A percentile compares a stretch with the other conserved stretches of the same genome.
phyloP scores from a whole-genome alignment of 2,329 filamentous ascomycete species.

The Ceratocystis cacaofunesta region DNA sequence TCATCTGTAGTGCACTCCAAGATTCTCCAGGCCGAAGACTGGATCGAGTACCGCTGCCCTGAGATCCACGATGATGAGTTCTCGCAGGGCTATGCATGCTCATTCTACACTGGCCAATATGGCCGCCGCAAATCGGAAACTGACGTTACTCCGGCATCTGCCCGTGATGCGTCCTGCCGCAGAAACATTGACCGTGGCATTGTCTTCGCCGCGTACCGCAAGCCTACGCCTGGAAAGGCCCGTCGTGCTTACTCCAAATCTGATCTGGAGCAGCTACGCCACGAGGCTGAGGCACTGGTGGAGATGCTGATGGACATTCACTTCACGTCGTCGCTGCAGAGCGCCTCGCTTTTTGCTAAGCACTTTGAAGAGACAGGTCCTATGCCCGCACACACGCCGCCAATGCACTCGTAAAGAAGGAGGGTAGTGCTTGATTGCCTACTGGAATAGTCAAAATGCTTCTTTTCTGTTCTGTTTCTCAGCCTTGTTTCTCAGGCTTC shows the following conservation, averaged over 20 bases:
- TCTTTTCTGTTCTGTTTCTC: not conserved
- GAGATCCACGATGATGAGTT: slow-evolving; percentile 31
- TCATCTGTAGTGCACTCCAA: slow-evolving; percentile 35
- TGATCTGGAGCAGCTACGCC: slow-evolving; percentile 33
- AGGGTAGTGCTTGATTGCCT: not conserved
- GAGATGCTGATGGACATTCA: slow-evolving; percentile 39
- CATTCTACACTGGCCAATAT: slow-evolving; percentile 35
- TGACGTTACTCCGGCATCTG: slow-evolving; percentile 14
- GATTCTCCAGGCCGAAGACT: slow-evolving; percentile 34
- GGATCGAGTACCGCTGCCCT: slow-evolving; percentile 38
- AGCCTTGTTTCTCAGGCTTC: not conserved
- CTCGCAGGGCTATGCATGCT: slow-evolving; percentile 37
- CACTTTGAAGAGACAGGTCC: slow-evolving; percentile 28
- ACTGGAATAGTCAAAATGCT: not conserved
- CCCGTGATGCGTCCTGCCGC: not conserved
- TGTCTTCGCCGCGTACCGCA: slow-evolving; percentile 41
- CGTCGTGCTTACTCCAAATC: slow-evolving; percentile 24
- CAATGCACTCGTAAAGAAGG: slow-evolving; percentile 9
- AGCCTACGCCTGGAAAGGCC: slow-evolving; percentile 28
- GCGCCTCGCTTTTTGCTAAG: slow-evolving; percentile 20
- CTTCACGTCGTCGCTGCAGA: slow-evolving; percentile 21
- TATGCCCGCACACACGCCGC: slow-evolving; percentile 23
- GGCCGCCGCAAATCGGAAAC: slow-evolving; percentile 19
- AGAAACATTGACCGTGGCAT: slow-evolving; percentile 33
- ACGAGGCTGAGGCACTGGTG: slow-evolving; percentile 38